These are phyloP conservation scores for Diaporthe vexans DNA, from an alignment of 2,329 filamentous ascomycete species.

Conservation along the genomic window DNA sequence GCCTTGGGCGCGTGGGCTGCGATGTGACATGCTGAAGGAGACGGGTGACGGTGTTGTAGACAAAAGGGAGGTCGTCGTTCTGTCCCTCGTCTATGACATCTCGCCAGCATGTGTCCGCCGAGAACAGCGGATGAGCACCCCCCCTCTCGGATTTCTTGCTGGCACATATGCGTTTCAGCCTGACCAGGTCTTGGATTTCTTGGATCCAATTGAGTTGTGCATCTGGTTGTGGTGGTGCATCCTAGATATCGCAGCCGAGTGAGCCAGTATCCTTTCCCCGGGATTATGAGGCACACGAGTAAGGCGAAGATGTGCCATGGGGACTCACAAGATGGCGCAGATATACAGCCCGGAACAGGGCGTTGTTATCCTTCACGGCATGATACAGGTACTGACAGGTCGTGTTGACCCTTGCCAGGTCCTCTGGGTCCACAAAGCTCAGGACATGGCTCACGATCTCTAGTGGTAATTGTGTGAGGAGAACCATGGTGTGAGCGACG, in stretches of 20 bases:
- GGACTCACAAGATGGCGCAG: slow-evolving; percentile 65
- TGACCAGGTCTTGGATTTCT: slow-evolving; percentile 60
- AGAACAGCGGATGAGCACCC: slow-evolving; percentile 35
- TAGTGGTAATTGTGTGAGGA: slow-evolving; percentile 64
- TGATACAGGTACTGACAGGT: slow-evolving; percentile 67
- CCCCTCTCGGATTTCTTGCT: slow-evolving; percentile 57
- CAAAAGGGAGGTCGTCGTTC: slow-evolving; percentile 60
- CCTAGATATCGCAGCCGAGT: slow-evolving; percentile 15
- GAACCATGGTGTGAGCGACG: slow-evolving; percentile 45
- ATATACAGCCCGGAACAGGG: slow-evolving; percentile 75
- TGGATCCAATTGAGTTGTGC: slow-evolving; percentile 43
- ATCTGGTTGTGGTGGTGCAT: slow-evolving; percentile 15
- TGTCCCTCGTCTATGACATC: slow-evolving; percentile 32
- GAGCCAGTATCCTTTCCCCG: background rate
- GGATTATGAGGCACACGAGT: background rate
- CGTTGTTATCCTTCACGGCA: slow-evolving; percentile 69
- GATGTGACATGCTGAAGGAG: slow-evolving; percentile 61
- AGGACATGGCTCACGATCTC: slow-evolving; percentile 77
- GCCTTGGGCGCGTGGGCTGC: slow-evolving; percentile 49
- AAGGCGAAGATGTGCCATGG: background rate
- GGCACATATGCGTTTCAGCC: slow-evolving; percentile 59
- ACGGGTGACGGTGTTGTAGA: slow-evolving; percentile 60
- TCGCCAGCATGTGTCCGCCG: slow-evolving; percentile 48
- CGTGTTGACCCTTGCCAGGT: slow-evolving; percentile 66
- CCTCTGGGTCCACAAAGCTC: slow-evolving; percentile 66